Evolutionary conservation across 164 flowering plant genomes (phyloP), one percentile per base, ranked within the genome.

Genomic region (Stephania cephalantha): DNA sequence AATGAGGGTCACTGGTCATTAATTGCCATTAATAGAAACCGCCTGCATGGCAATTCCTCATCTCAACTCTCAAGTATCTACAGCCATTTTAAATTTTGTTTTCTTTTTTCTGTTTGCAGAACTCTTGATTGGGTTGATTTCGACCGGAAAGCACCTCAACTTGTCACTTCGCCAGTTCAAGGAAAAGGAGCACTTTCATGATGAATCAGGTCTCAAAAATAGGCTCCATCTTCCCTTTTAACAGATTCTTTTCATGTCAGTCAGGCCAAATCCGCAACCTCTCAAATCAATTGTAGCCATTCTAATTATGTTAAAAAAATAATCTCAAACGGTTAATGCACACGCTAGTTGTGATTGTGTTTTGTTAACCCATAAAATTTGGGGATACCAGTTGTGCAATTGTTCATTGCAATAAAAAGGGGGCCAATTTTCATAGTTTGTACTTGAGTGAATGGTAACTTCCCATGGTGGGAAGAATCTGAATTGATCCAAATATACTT

Each of bases 211-310:
- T 50, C 53, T 20, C 29, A 52, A 29, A 63, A 12, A 25, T 30
- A 5, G 25, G 53, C 13, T 53, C 15, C 9, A 7, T 61, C 11
- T 45, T 61, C 0, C 7, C 66, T n/a, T n/a, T 6, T 18, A 4
- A 6, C 20, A 5, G 9, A 13, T 12, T 30, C 44, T 71, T 71
- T 71, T 48, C 53, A 13, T 48, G 45, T 13, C 22, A 30, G 55
- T 50, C 42, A 2, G 46, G 65, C 45, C 50, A 29, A 71, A 52
- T 71, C 18, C 0, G 25, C 22, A 71, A 63, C 53, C 74, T 30
- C 66, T 71, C 42, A 71, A 35, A 50, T 71, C 42, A 71, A 35
- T 22, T 53, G 44, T 20, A 53, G 61, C 44, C 13, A 46, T 70
- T 46, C 31, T 70, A 46, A 46, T 15, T 46, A 8, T 35, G 3